Evolutionary conservation across 495 filamentous ascomycete genomes (phyloP).

Genomic region (Aeminium ludgeri): DNA sequence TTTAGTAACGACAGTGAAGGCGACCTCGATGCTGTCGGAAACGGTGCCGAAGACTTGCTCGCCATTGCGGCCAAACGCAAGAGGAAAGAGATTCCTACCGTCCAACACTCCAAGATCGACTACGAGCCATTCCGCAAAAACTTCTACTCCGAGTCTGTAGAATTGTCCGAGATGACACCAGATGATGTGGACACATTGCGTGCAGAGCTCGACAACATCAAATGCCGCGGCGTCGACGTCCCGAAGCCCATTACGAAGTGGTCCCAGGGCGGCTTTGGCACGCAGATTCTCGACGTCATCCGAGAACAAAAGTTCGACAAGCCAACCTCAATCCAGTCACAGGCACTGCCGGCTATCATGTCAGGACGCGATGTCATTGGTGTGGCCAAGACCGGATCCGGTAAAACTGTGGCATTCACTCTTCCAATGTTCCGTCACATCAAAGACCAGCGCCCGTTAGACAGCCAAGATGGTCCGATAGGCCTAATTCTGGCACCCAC

Average conservation of each 20-base stretch:
- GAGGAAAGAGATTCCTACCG: constrained; percentile 82
- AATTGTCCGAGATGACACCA: constrained; percentile 70
- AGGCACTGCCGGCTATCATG: constrained; percentile 90
- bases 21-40: constrained; percentile 54
- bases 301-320: constrained; percentile 66
- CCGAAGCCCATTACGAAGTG: constrained; percentile 92
- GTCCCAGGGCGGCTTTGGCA: constrained; percentile 82
- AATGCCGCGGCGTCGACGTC: constrained; percentile 67
- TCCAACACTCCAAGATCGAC: constrained; percentile 71
- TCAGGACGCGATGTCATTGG: constrained; percentile 92
- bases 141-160: constrained; percentile 82
- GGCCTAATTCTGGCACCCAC: constrained; percentile 86
- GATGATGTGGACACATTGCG: constrained; percentile 69
- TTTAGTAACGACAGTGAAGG: constrained; percentile 69
- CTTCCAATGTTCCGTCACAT: constrained; percentile 97
- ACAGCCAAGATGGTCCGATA: constrained; percentile 72
- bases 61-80: constrained; percentile 82
- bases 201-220: constrained; percentile 84
- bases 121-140: constrained; percentile 78
- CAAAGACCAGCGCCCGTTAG: constrained; percentile 77
- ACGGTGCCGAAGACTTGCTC: constrained; percentile 67
- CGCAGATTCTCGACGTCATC: constrained; percentile 79
- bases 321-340: constrained; percentile 85
- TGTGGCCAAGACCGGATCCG: constrained; percentile 96
- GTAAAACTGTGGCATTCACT: constrained; percentile 90